Percentiles rank a stretch among this genome's conserved stretches.
phyloP scores from a whole-genome alignment of 2,329 filamentous ascomycete genomes.

The Fusarium sp. region DNA sequence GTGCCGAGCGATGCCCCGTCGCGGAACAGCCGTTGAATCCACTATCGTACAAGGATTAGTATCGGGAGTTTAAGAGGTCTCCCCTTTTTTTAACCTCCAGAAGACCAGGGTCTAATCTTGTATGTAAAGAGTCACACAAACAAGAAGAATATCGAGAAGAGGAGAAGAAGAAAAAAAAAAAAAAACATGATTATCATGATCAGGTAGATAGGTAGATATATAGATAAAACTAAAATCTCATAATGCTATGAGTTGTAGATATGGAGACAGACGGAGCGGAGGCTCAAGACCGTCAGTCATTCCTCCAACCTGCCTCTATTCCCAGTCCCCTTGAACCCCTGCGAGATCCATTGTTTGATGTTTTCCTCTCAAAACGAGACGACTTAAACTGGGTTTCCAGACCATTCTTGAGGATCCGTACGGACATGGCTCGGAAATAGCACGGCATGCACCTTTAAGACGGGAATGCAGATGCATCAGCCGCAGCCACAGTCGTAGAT shows the following conservation, averaged over 20 bases:
- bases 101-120: neutral
- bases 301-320: constrained; percentile 25
- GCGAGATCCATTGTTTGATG: constrained; percentile 28
- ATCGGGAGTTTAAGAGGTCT: constrained; percentile 13
- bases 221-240: neutral
- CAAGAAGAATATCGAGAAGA: neutral
- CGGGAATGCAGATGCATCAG: neutral
- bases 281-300: constrained; percentile 28
- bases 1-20: constrained; percentile 39
- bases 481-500: constrained; percentile 18
- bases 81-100: constrained; percentile 16
- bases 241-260: neutral
- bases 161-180: neutral
- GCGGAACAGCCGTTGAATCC: constrained; percentile 38
- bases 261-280: constrained; percentile 1
- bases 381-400: constrained; percentile 18
- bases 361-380: constrained; percentile 22
- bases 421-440: constrained; percentile 41
- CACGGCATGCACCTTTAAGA: constrained; percentile 29
- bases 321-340: constrained; percentile 10
- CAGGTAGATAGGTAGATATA: neutral
- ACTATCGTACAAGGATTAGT: constrained; percentile 12
- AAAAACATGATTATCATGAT: neutral
- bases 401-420: constrained; percentile 8
- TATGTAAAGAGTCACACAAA: neutral